Conservation (phyloP, 2,329 filamentous ascomycete genomes). For the Trichoderma koningiopsis region DNA sequence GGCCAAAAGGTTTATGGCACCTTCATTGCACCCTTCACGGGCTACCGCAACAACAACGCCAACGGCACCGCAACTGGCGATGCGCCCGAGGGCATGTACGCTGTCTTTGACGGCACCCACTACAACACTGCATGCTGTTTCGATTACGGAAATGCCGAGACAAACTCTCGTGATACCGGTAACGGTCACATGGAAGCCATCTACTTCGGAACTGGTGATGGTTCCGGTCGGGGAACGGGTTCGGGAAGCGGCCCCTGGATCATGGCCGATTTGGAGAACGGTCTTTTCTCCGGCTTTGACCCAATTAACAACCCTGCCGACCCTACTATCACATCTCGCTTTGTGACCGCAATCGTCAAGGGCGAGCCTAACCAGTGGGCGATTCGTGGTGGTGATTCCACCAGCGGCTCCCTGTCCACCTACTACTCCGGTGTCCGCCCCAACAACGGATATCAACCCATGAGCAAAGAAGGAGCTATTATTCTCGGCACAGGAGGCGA, state of each 20-base stretch:
- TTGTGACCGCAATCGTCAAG: conserved; percentile 4
- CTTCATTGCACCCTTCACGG: conserved; percentile 8
- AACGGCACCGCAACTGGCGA: conserved; percentile 1
- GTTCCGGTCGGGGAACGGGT: not conserved
- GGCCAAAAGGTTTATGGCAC: conserved; percentile 10
- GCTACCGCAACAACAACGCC: conserved; percentile 12
- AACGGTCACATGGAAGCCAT: conserved; percentile 19
- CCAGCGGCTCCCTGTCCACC: not conserved
- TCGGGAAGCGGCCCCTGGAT: conserved; percentile 14
- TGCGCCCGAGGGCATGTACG: conserved; percentile 5
- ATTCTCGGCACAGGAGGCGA: conserved; percentile 12
- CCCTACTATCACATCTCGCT: conserved; percentile 1
- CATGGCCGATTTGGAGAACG: conserved; percentile 17
- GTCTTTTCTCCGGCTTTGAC: not conserved
- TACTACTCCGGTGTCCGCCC: conserved; percentile 7
- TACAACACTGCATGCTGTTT: conserved; percentile 15
- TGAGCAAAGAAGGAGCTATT: conserved; percentile 11
- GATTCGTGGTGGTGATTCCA: not conserved
- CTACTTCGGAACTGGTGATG: conserved; percentile 2
- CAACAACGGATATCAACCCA: not conserved
- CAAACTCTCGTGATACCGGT: not conserved
- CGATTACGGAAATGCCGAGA: conserved; percentile 18
- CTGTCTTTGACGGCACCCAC: conserved; percentile 11
- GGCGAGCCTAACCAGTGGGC: conserved; percentile 11
- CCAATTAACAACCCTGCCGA: not conserved